phyloP scores from a whole-genome alignment of 2,329 filamentous ascomycete genomes.

The Aphanocladium album region DNA sequence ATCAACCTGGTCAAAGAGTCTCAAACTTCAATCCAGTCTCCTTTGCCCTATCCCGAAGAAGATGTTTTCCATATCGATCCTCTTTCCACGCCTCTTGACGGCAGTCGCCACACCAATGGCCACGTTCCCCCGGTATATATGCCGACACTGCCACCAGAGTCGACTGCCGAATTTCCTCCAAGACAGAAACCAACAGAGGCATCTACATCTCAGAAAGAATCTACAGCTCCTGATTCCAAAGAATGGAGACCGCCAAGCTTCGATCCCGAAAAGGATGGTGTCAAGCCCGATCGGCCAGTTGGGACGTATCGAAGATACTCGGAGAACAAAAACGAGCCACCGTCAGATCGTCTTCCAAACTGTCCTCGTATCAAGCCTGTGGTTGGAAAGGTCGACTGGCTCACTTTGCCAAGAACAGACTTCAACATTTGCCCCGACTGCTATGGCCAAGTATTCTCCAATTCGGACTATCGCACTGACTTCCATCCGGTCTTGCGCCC shows the following conservation, averaged over 20 bases:
- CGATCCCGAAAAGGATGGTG: constrained; percentile 33
- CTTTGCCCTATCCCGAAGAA: constrained; percentile 36
- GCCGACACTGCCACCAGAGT: constrained; percentile 17
- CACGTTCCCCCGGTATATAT: constrained; percentile 19
- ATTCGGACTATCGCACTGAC: constrained; percentile 60
- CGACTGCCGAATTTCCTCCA: not conserved
- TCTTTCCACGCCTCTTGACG: constrained; percentile 15
- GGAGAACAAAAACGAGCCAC: constrained; percentile 31
- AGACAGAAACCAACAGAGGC: not conserved
- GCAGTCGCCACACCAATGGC: constrained; percentile 4
- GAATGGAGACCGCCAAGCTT: constrained; percentile 44
- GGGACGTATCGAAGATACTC: constrained; percentile 50
- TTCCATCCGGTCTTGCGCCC: constrained; percentile 57
- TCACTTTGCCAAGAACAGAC: constrained; percentile 65
- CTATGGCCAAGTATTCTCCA: constrained; percentile 63
- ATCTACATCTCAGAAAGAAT: not conserved
- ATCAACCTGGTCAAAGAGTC: not conserved
- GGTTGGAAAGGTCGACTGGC: constrained; percentile 69
- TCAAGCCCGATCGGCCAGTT: constrained; percentile 34
- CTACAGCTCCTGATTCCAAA: constrained; percentile 19
- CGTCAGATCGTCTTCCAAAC: constrained; percentile 50
- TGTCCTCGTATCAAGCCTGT: constrained; percentile 64
- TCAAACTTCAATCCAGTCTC: constrained; percentile 13
- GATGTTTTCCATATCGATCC: constrained; percentile 22
- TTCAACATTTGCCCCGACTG: constrained; percentile 83